A percentile compares a stretch with the other conserved stretches of the same genome.
These are phyloP conservation scores for Breynia disticha DNA, from an alignment of 441 rosid species.

Conservation along the genomic window DNA sequence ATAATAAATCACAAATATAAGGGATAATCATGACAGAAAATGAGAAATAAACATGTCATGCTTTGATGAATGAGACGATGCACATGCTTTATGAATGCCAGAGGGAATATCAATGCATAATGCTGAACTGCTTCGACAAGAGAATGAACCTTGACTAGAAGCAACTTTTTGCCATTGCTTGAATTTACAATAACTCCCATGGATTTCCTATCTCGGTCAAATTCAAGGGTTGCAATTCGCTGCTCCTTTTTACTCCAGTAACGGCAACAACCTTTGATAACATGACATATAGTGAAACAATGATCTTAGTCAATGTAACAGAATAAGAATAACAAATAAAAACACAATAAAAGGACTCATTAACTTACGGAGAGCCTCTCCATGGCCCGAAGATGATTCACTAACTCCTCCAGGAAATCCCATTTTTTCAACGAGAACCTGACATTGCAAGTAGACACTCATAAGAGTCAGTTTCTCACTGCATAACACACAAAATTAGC, in stretches of 20 bases:
- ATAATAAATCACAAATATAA: too few relatives aligned
- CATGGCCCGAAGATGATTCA: constrained; percentile 26
- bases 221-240: constrained; percentile 90
- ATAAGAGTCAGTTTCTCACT: not conserved
- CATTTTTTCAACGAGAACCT: constrained; percentile 95
- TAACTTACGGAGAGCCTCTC: constrained; percentile 43
- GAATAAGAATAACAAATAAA: constrained; percentile 1
- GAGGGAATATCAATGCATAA: not conserved
- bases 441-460: constrained; percentile 4
- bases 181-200: constrained; percentile 95
- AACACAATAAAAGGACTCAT: constrained; percentile 2
- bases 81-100: too few relatives aligned
- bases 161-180: constrained; percentile 47
- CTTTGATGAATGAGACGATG: too few relatives aligned
- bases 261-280: constrained; percentile 53
- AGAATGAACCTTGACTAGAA: constrained; percentile 73
- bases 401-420: constrained; percentile 52
- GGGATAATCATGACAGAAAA: too few relatives aligned
- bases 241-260: constrained; percentile 57
- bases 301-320: constrained; percentile 9
- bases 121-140: not conserved
- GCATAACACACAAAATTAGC: not conserved
- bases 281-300: constrained; percentile 2
- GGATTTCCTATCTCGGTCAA: constrained; percentile 86
- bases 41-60: too few relatives aligned